These are phyloP conservation scores for Starmerella floricola DNA, from an alignment of 805 yeast species.

Conservation along the genomic window DNA sequence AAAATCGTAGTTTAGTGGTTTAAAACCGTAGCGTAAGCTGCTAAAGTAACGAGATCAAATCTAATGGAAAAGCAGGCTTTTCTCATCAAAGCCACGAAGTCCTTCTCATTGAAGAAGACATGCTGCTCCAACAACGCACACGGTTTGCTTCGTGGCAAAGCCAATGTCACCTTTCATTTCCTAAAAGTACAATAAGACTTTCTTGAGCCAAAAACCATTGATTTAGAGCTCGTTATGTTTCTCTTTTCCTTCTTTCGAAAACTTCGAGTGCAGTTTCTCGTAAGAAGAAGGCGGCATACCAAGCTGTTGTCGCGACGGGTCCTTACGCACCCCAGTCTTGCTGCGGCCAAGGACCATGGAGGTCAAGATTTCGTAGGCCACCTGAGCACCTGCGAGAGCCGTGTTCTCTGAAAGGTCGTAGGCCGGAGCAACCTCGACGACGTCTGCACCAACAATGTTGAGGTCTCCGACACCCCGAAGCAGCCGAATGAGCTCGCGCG, in stretches of 20 bases:
- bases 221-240: constrained; percentile 21
- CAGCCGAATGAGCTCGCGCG: constrained; percentile 50
- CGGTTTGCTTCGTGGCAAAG: too few species aligned
- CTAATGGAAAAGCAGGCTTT: too few species aligned
- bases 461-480: constrained; percentile 50
- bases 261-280: constrained; percentile 1
- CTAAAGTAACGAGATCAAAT: too few species aligned
- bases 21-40: too few species aligned
- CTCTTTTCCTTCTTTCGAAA: not conserved
- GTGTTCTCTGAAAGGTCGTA: constrained; percentile 52
- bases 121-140: too few species aligned
- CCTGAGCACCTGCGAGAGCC: constrained; percentile 53
- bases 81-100: too few species aligned
- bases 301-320: constrained; percentile 24
- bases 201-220: too few species aligned
- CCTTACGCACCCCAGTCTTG: constrained; percentile 1
- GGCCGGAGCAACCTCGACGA: constrained; percentile 63
- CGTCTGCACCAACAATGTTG: constrained; percentile 59
- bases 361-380: constrained; percentile 56
- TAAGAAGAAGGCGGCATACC: constrained; percentile 12
- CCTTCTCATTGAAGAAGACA: too few species aligned
- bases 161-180: not conserved
- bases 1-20: too few species aligned
- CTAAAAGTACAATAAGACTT: not conserved
- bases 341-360: constrained; percentile 49